Evolutionary conservation across 176 grass and related monocot species (phyloP).

Genomic region (Eragrostis nindensis): DNA sequence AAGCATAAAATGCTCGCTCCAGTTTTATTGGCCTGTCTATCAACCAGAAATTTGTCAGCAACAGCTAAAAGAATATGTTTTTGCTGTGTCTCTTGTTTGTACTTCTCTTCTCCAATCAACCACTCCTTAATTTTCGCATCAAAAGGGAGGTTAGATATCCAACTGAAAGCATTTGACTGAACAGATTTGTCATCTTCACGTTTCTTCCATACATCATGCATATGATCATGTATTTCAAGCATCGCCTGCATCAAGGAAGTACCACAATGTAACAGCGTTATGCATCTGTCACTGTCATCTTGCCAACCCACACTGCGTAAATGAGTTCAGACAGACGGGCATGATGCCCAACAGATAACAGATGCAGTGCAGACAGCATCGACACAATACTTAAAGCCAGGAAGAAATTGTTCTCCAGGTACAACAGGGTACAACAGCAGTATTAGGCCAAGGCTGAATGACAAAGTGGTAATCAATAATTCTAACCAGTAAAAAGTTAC

Average conservation of each 20-base stretch:
- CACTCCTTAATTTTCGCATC: constrained; percentile 90
- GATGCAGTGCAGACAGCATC: neutral
- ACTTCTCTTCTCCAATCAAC: constrained; percentile 92
- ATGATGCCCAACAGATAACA: neutral
- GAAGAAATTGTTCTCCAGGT: neutral
- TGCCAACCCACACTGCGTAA: neutral
- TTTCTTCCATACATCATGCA: constrained; percentile 93
- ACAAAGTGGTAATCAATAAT: neutral
- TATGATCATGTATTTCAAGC: constrained; percentile 97
- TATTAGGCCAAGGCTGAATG: neutral
- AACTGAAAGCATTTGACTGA: constrained; percentile 59
- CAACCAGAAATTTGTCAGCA: constrained; percentile 92
- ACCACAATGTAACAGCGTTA: constrained; percentile 14
- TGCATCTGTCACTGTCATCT: constrained; percentile 15
- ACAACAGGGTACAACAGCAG: constrained; percentile 6
- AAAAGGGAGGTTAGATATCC: constrained; percentile 87
- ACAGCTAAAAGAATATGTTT: constrained; percentile 97
- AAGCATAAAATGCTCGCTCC: constrained; percentile 99
- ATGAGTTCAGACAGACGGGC: neutral
- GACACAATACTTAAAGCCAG: neutral
- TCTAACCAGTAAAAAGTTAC: constrained; percentile 43
- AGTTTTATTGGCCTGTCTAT: constrained; percentile 79
- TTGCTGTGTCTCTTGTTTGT: constrained; percentile 75
- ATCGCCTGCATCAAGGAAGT: constrained; percentile 62
- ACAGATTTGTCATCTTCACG: constrained; percentile 46